phyloP scores from a whole-genome alignment of 2,329 filamentous ascomycete species.

The Microcyclosporella mali region DNA sequence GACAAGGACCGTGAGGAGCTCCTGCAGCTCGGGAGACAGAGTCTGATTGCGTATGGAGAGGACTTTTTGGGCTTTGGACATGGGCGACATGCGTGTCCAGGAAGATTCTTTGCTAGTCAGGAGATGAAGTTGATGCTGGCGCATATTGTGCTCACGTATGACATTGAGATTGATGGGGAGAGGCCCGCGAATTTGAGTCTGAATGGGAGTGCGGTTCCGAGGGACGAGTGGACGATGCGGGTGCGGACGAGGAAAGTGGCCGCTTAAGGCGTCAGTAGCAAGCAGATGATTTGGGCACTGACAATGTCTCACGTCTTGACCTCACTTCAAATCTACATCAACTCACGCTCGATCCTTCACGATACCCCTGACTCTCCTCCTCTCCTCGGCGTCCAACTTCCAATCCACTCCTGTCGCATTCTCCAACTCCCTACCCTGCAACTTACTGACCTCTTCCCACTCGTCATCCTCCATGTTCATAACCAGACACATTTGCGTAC shows the following conservation, averaged over 20 bases:
- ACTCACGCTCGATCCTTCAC: slow-evolving; percentile 13
- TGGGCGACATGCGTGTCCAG: slow-evolving; percentile 20
- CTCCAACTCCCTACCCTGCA: slow-evolving; percentile 42
- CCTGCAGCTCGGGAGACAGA: slow-evolving; percentile 5
- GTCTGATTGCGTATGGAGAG: slow-evolving; percentile 1
- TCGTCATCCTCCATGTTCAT: slow-evolving; percentile 95
- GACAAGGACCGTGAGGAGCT: not conserved
- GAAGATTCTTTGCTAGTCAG: slow-evolving; percentile 42
- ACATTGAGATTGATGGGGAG: slow-evolving; percentile 21
- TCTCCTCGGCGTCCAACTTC: slow-evolving; percentile 68
- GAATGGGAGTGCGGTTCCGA: slow-evolving; percentile 5
- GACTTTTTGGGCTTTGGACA: slow-evolving; percentile 4
- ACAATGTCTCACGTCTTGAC: too few relatives aligned
- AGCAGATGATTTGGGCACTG: too few relatives aligned
- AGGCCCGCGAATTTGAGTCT: slow-evolving; percentile 13
- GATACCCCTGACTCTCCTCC: slow-evolving; percentile 58
- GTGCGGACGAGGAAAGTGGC: too few relatives aligned
- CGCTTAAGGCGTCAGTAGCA: too few relatives aligned
- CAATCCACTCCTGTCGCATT: slow-evolving; percentile 62
- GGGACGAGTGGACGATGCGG: too few relatives aligned
- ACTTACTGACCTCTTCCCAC: slow-evolving; percentile 64
- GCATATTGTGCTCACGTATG: slow-evolving; percentile 39
- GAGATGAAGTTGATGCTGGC: slow-evolving; percentile 34
- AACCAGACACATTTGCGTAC: slow-evolving; percentile 74
- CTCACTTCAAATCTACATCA: too few relatives aligned